Conservation (phyloP, 257 asterid genomes). For the Solanum pinnatisectum region DNA sequence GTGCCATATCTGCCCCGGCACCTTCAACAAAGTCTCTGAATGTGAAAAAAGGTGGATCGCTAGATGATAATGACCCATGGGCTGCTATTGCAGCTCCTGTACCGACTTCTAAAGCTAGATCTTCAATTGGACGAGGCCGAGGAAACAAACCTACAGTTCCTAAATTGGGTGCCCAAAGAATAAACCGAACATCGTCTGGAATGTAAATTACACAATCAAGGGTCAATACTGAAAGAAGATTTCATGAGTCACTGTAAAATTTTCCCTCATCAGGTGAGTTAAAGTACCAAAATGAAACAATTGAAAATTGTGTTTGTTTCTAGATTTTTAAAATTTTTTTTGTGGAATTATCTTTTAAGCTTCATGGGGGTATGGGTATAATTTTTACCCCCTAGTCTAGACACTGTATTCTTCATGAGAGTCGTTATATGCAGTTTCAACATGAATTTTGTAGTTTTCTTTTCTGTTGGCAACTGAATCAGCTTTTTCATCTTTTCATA, state of each 20-base stretch:
- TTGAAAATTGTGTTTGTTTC: not conserved
- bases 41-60: not conserved
- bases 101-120: conserved; percentile 62
- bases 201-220: conserved; percentile 22
- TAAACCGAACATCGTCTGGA: conserved; percentile 83
- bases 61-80: conserved; percentile 39
- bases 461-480: not conserved
- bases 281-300: not conserved
- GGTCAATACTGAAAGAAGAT: not conserved
- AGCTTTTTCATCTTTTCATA: not conserved
- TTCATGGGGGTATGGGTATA: not conserved
- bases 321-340: not conserved
- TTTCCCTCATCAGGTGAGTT: conserved; percentile 13
- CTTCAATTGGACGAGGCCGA: conserved; percentile 60
- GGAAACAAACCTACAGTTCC: conserved; percentile 62
- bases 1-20: conserved; percentile 38
- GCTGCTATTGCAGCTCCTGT: conserved; percentile 52
- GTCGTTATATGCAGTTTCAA: not conserved
- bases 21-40: conserved; percentile 29
- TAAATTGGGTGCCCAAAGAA: conserved; percentile 76
- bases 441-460: not conserved
- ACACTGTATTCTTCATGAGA: not conserved
- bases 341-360: not conserved
- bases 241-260: conserved; percentile 19
- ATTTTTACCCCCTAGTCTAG: not conserved